Evolutionary conservation across 1,284 basidiomycete species (phyloP).

Genomic region (Stygiomarasmius scandens): DNA sequence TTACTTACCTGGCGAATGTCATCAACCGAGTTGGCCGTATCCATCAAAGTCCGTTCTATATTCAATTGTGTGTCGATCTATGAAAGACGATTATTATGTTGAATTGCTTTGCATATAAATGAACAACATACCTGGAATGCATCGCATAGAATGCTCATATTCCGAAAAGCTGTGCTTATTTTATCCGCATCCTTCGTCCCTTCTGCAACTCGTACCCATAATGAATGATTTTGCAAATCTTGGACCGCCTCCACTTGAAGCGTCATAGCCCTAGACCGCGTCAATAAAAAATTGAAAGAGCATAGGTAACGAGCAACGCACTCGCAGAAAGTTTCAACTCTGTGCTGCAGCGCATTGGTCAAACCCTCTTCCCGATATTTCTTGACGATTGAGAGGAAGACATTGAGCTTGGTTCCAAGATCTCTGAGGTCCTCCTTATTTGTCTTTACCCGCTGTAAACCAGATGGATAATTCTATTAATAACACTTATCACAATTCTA

Average conservation of each 20-base stretch:
- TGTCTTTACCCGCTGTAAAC: not conserved
- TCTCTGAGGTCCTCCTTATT: slow-evolving; percentile 4
- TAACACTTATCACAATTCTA: not conserved
- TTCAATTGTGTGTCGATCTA: too few species aligned
- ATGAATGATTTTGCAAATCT: not conserved
- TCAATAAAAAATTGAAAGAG: not conserved
- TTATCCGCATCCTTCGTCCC: not conserved
- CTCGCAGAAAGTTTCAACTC: not conserved
- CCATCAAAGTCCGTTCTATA: too few species aligned
- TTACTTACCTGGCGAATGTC: not conserved
- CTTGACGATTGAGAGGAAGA: not conserved
- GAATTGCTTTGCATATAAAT: too few species aligned
- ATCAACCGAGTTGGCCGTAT: too few species aligned
- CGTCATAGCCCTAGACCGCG: too few species aligned
- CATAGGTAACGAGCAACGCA: not conserved
- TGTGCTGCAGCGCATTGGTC: not conserved
- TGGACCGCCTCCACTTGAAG: too few species aligned
- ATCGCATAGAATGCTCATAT: too few species aligned
- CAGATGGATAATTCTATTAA: not conserved
- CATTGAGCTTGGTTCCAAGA: not conserved
- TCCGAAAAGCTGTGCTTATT: too few species aligned
- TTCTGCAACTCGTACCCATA: not conserved
- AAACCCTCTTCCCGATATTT: not conserved
- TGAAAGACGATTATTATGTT: too few species aligned
- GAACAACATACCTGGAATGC: too few species aligned